Evolutionary conservation across 441 rosid species (phyloP), one percentile per base, ranked within the genome.

Genomic region (Hura crepitans): DNA sequence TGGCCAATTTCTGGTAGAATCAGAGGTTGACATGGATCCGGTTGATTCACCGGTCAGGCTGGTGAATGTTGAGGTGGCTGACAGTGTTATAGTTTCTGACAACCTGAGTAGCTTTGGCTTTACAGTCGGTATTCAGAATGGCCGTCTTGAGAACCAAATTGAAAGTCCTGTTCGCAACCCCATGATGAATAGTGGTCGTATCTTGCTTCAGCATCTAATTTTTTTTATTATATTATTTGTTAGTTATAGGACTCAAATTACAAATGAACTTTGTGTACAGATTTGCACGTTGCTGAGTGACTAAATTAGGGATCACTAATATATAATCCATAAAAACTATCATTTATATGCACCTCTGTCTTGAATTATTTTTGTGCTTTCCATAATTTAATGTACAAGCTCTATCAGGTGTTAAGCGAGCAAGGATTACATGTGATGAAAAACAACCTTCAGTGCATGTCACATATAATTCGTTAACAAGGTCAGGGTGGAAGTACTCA

Each of bases 401-500:
- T 78, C 58, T 70, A 59, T 75, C 81, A 12, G 87, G 91, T 81
- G 83, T 79, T 65, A 89, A 86, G 85, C 84, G 96, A 83, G 78
- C 85, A 57, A 83, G 87, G 65, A 73, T 73, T 77, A 69, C 82
- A 47, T 71, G 30, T 73, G 89, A 85, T 53, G 84, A 81, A 58
- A 75, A 86, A 71, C 89, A 86, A 71, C 86, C 99, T 73, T 84
- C 87, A 23, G 89, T 95, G 59, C 92, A 75, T 82, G 86, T 95
- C 75, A 64, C 72, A 18, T 90, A 85, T 81, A 86, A 83, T 70
- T 82, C 79, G 61, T 83, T 95, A 76, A 83, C 93, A 65, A 95
- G 98, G 99, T 95, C 77, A 75, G 93, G 69, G 66, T 65, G 71
- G 75, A 74, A 73, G 53, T 55, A 15, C 37, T 74, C 42, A 53